These are phyloP conservation scores for Xylaria multiplex DNA, from an alignment of 2,329 filamentous ascomycete genomes.

Conservation along the genomic window DNA sequence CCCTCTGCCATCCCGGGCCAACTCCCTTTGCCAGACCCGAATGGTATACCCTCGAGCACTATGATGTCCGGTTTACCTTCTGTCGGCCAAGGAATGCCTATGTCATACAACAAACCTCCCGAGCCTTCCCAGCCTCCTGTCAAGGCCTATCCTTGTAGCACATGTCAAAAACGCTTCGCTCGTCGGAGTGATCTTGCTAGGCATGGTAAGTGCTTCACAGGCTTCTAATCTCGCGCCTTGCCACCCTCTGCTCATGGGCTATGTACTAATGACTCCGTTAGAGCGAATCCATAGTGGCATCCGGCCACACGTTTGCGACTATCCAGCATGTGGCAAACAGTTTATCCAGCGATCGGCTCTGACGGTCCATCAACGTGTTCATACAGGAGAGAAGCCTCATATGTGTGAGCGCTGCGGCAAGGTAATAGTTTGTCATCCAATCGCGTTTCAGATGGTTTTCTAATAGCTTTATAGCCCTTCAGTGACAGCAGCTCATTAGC, in stretches of 20 bases:
- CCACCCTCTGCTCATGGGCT: not conserved
- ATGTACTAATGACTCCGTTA: slow-evolving; percentile 52
- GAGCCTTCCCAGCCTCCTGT: slow-evolving; percentile 53
- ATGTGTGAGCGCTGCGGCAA: slow-evolving; percentile 97
- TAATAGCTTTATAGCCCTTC: slow-evolving; percentile 74
- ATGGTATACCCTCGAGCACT: slow-evolving; percentile 49
- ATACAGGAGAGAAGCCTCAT: slow-evolving; percentile 98
- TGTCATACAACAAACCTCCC: slow-evolving; percentile 53
- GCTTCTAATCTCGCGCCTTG: not conserved
- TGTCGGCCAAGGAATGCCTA: slow-evolving; percentile 48
- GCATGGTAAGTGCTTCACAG: slow-evolving; percentile 74
- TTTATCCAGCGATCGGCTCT: slow-evolving; percentile 97
- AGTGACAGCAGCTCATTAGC: slow-evolving; percentile 96
- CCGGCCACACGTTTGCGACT: slow-evolving; percentile 92
- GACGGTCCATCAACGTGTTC: slow-evolving; percentile 93
- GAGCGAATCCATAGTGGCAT: slow-evolving; percentile 95
- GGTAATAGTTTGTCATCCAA: slow-evolving; percentile 63
- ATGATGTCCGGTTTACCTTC: slow-evolving; percentile 56
- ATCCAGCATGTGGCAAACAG: slow-evolving; percentile 87
- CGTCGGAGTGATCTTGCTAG: slow-evolving; percentile 91
- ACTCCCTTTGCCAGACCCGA: slow-evolving; percentile 56
- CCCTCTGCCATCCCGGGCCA: slow-evolving; percentile 62
- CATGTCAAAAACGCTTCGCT: slow-evolving; percentile 91
- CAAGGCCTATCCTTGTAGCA: slow-evolving; percentile 88
- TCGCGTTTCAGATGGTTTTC: slow-evolving; percentile 18